Evolutionary conservation across 169 alveolate species (phyloP), one percentile per base, ranked within the genome.

Genomic region (Plasmodium yoelii): DNA sequence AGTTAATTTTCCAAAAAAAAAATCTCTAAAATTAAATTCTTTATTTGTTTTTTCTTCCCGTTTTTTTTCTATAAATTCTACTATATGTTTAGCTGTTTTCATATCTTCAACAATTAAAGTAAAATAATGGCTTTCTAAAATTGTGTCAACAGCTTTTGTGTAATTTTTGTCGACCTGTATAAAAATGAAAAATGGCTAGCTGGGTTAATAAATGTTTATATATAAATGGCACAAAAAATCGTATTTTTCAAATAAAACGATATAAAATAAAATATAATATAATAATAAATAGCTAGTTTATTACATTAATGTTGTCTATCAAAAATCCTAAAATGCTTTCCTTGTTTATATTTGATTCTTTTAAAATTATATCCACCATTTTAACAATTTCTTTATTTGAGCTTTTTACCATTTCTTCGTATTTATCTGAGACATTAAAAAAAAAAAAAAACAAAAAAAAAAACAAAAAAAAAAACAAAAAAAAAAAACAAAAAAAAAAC

Each of bases 351-450:
- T 49, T 80, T 15, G 70, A 19, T 34, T 80, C 82, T 18, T 65
- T 63, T 49, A 80, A 10, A 56, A 80, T 80, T 56, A 65, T 59
- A n/a, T 80, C 80, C 55, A 80, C 74, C 55, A 80, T 64, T 71
- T 80, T 80, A 19, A 80, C 57, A 55, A 80, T 80, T 80, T 80
- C 90, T 56, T 80, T 80, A 71, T 80, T 80, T n/a, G 90, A 65
- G 22, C 90, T 80, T 69, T 80, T 80, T 65, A 80, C 56, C 55
- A 80, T 65, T 67, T 80, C 90, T 34, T 80, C 90, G 49, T 80
- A 80, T 34, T 80, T 80, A 59, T 80, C 90, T 80, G 39, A 55
- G 60, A 51, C 6, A 51, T 22, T 19, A 67, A 12, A 28, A 53
- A 28, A 46, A 47, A 9, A 22, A 26, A 15, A 46, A 53, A 42